Percentiles rank a stretch among this genome's conserved stretches.
These are phyloP conservation scores for Penicillium bovifimosum DNA, from an alignment of 495 filamentous ascomycete species.

Conservation along the genomic window DNA sequence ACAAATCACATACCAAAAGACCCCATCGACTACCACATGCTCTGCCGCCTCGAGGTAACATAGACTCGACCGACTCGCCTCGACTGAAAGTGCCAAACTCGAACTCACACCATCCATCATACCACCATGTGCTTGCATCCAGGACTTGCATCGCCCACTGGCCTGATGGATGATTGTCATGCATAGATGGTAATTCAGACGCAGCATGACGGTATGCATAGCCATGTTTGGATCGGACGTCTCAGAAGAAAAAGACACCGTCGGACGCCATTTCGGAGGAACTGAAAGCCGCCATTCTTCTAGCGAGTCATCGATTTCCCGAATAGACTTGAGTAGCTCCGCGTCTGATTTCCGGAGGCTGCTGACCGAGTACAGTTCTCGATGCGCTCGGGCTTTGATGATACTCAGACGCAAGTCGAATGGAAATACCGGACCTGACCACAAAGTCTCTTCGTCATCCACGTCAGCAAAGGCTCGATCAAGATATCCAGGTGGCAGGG, in stretches of 20 bases:
- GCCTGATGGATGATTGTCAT: constrained; percentile 49
- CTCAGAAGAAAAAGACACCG: constrained; percentile 36
- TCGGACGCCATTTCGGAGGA: constrained; percentile 38
- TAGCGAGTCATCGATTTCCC: constrained; percentile 48
- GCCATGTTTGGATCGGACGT: constrained; percentile 31
- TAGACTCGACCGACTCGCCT: constrained; percentile 48
- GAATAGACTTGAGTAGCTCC: constrained; percentile 47
- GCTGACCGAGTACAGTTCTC: constrained; percentile 42
- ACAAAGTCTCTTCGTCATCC: constrained; percentile 16
- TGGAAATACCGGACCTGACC: constrained; percentile 37
- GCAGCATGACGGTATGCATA: constrained; percentile 42
- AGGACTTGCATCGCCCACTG: constrained; percentile 43
- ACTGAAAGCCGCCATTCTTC: constrained; percentile 47
- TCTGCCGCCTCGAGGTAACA: constrained; percentile 40
- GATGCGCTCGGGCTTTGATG: constrained; percentile 46
- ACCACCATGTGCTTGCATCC: constrained; percentile 28
- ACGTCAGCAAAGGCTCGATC: constrained; percentile 28
- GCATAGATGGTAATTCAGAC: constrained; percentile 48
- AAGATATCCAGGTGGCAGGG: constrained; percentile 41
- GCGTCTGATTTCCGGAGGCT: constrained; percentile 46
- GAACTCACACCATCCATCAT: constrained; percentile 44
- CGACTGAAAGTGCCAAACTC: constrained; percentile 45
- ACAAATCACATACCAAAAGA: constrained; percentile 40
- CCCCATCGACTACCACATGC: constrained; percentile 36
- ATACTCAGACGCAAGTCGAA: constrained; percentile 46